phyloP scores from a whole-genome alignment of 208 protist species.

The Blechomonas ayalai region DNA sequence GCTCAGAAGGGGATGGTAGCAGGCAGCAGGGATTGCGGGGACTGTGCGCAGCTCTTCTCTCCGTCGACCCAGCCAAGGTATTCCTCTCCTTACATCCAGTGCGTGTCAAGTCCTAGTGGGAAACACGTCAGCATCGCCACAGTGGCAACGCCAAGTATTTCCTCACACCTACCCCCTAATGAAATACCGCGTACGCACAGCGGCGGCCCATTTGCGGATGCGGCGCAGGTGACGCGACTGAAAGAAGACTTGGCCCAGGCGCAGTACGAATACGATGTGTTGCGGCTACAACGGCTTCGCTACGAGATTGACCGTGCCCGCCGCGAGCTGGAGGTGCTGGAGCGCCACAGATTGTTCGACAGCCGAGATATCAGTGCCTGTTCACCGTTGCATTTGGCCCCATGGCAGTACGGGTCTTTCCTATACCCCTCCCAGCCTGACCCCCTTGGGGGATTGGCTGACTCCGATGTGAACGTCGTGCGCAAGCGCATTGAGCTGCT shows the following conservation, averaged over 20 bases:
- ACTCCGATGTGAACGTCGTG: constrained; percentile 35
- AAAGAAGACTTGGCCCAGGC: constrained; percentile 8
- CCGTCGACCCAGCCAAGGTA: not conserved
- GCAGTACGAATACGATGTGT: constrained; percentile 5
- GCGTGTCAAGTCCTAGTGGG: not conserved
- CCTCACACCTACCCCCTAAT: not conserved
- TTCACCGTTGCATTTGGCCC: constrained; percentile 2
- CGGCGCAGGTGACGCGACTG: constrained; percentile 1
- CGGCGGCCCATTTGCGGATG: not conserved
- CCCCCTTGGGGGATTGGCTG: no score
- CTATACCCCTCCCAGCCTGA: no score
- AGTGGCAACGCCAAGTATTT: not conserved
- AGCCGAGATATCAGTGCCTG: not conserved
- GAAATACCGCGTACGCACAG: not conserved
- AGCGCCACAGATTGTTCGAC: not conserved
- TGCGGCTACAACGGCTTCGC: constrained; percentile 36
- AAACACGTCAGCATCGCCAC: not conserved
- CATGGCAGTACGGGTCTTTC: no score
- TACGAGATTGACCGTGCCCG: constrained; percentile 37
- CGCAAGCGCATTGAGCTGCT: constrained; percentile 46
- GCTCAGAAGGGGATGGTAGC: no score
- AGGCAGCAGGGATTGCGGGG: no score
- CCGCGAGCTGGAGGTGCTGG: constrained; percentile 19
- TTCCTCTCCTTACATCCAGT: not conserved
- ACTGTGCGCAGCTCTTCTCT: no score